phyloP scores from a whole-genome alignment of 768 basidiomycete species.

The Rubroboletus satanas region DNA sequence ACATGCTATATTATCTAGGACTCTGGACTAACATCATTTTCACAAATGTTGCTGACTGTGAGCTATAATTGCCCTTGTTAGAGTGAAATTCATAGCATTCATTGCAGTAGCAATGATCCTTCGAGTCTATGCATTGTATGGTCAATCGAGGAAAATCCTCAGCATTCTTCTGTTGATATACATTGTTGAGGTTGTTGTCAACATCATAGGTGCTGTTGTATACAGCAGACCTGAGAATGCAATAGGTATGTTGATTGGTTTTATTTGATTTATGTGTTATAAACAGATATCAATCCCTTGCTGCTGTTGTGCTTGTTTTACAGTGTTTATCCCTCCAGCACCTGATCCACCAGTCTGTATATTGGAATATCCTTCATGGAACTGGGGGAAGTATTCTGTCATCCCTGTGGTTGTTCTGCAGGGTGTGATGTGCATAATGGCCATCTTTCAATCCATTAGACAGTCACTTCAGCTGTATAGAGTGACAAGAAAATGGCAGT shows the following conservation, averaged over 20 bases:
- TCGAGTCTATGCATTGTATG: slow-evolving; percentile 7
- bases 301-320: not conserved
- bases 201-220: not conserved
- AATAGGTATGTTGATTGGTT: not conserved
- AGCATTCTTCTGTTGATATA: not conserved
- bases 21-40: not conserved
- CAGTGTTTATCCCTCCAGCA: not conserved
- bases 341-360: not conserved
- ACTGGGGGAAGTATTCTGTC: not conserved
- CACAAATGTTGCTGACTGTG: not conserved
- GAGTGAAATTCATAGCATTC: not conserved
- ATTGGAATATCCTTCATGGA: slow-evolving; percentile 2
- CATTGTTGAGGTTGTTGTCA: not conserved
- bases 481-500: slow-evolving; percentile 1
- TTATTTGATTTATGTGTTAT: not conserved
- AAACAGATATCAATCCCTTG: not conserved
- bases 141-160: not conserved
- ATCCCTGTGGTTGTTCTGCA: slow-evolving; percentile 2
- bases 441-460: not conserved
- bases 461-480: not conserved
- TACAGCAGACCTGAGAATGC: not conserved
- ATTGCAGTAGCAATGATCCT: slow-evolving; percentile 7
- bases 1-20: not conserved
- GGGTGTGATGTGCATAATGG: slow-evolving; percentile 1
- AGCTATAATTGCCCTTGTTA: not conserved